Evolutionary conservation across 371 early-diverging fungal genomes (phyloP), one percentile per base, ranked within the genome.

Genomic region (Conidiobolus incongruus): DNA sequence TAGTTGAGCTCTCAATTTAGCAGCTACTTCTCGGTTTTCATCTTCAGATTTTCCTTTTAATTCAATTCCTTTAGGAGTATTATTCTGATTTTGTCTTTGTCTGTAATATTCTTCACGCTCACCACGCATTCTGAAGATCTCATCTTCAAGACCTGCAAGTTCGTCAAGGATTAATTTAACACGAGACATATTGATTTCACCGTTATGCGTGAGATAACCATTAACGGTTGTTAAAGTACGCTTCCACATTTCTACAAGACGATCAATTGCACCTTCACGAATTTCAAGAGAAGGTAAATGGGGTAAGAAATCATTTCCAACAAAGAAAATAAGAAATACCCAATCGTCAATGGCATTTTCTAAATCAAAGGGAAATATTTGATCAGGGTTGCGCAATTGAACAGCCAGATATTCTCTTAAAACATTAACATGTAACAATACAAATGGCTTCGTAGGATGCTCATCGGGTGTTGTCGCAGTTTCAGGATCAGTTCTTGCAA

Each of bases 301-400:
- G 3, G 99, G 99, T 49, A 99, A 62, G 65, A 99, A 99, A 65
- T 99, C 99, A 61, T 99, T 99, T 47, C 99, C 99, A 21, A 96
- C 94, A 65, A 98, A 92, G 68, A 98, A 98, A 54, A 92, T 93
- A 54, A 98, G 56, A 49, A 99, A 93, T 16, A 99, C 83, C 93
- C 93, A 99, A 61, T 99, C 99, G 50, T 96, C 95, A 47, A 99
- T 74, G 0, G 97, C 89, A 22, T 90, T 71, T 52, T 94, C 90
- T 17, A 90, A 55, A 52, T 88, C 74, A 65, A 75, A 90, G 12
- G 56, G 58, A 49, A 82, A 74, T 8, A 69, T 67, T 17, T 73
- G 58, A 19, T 68, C 50, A 16, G 70, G 62, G 17, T 74, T 67
- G 36, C 68, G 65, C 37, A 97, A 66, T 44, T 93, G 90, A 29